Evolutionary conservation across 2,329 filamentous ascomycete genomes (phyloP).

Genomic region (Pseudonectria foliicola): DNA sequence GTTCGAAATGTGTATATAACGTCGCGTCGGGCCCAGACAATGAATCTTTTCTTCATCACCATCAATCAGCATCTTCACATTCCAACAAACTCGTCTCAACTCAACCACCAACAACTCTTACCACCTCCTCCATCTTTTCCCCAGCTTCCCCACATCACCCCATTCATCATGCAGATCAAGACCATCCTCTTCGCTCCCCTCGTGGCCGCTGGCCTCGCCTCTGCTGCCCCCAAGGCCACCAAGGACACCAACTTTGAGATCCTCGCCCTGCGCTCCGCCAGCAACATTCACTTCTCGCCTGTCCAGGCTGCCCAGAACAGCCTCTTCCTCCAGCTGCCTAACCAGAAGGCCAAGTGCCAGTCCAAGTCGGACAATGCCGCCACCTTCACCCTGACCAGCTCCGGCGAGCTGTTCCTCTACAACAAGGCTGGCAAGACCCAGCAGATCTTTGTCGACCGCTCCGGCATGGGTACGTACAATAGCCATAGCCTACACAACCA

Average conservation of each 20-base stretch:
- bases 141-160: neutral
- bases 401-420: conserved; percentile 42
- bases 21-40: too few relatives aligned
- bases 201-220: conserved; percentile 19
- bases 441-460: conserved; percentile 46
- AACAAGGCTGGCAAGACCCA: conserved; percentile 34
- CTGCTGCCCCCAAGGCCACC: conserved; percentile 16
- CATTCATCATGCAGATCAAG: conserved; percentile 24
- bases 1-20: too few relatives aligned
- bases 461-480: conserved; percentile 45
- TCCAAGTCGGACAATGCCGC: conserved; percentile 33
- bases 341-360: conserved; percentile 44
- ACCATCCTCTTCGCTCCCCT: conserved; percentile 17
- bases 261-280: conserved; percentile 43
- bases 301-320: conserved; percentile 38
- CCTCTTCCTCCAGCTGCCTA: conserved; percentile 36
- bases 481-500: neutral
- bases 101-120: neutral
- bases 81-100: neutral
- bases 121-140: neutral
- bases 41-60: too few relatives aligned
- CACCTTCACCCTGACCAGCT: conserved; percentile 40
- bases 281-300: conserved; percentile 37
- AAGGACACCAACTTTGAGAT: conserved; percentile 37
- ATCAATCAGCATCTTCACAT: too few relatives aligned